A percentile compares a stretch with the other conserved stretches of the same genome.
phyloP scores from a whole-genome alignment of 208 protist genomes.

The Herpetomonas samuelpessoai region DNA sequence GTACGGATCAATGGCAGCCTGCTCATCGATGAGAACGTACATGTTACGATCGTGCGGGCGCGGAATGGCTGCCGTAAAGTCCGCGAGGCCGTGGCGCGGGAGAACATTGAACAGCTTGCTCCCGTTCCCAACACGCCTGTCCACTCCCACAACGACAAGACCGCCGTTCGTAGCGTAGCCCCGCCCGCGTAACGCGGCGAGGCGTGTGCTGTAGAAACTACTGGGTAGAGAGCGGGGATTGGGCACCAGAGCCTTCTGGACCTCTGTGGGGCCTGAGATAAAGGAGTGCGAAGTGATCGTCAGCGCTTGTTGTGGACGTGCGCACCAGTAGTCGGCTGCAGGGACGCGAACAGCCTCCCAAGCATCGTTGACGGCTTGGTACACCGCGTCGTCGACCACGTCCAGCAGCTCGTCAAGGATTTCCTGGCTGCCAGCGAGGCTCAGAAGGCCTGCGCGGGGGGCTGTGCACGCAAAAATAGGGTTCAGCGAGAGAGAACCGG shows the following conservation, averaged over 20 bases:
- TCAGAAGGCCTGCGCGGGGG: conserved; percentile 48
- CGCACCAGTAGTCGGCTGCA: conserved; percentile 64
- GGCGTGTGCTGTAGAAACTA: conserved; percentile 62
- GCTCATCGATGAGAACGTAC: conserved; percentile 78
- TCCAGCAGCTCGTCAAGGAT: conserved; percentile 17
- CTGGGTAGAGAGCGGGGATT: conserved; percentile 31
- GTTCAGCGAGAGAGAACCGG: conserved; percentile 32
- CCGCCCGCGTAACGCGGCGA: conserved; percentile 50
- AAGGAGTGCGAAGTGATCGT: neutral
- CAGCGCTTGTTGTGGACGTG: neutral
- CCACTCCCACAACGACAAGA: conserved; percentile 43
- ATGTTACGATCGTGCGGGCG: conserved; percentile 47
- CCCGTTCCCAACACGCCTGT: conserved; percentile 37
- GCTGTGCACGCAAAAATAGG: conserved; percentile 63
- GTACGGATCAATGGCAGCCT: conserved; percentile 68
- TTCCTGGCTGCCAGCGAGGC: conserved; percentile 10
- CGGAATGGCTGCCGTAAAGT: conserved; percentile 57
- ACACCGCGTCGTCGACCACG: conserved; percentile 30
- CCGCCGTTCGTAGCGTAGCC: conserved; percentile 42
- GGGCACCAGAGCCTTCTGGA: conserved; percentile 18
- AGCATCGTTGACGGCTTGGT: conserved; percentile 30
- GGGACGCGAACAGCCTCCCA: conserved; percentile 54
- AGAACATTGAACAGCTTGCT: conserved; percentile 78
- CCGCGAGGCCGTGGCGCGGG: conserved; percentile 17
- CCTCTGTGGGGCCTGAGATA: neutral